Evolutionary conservation across 208 protist genomes (phyloP).

Genomic region (Trypanosoma congolense): DNA sequence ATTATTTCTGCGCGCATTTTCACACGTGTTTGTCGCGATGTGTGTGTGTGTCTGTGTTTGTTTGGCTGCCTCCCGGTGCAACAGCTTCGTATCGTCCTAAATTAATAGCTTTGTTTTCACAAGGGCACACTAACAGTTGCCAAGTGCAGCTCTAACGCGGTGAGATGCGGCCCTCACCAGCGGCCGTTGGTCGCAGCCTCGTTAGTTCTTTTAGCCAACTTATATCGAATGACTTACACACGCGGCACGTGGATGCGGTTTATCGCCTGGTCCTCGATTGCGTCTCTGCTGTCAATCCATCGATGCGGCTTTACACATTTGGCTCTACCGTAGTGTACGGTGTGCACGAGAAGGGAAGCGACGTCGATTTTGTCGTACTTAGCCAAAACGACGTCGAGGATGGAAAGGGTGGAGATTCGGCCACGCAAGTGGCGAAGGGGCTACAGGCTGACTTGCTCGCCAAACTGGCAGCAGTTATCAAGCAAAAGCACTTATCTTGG

Average conservation of each 20-base stretch:
- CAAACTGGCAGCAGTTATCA: slow-evolving; percentile 17
- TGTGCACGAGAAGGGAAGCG: slow-evolving; percentile 54
- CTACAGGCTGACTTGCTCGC: slow-evolving; percentile 62
- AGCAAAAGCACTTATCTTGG: slow-evolving; percentile 38
- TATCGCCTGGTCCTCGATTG: slow-evolving; percentile 35
- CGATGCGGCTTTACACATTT: slow-evolving; percentile 66
- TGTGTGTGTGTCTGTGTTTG: too few species aligned
- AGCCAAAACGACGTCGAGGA: slow-evolving; percentile 33
- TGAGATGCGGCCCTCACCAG: slow-evolving; percentile 12
- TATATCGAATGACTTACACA: slow-evolving; percentile 30
- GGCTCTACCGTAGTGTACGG: slow-evolving; percentile 77
- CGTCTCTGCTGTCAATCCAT: slow-evolving; percentile 43
- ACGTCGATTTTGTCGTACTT: slow-evolving; percentile 82
- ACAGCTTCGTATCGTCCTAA: too few species aligned
- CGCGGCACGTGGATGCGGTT: slow-evolving; percentile 36
- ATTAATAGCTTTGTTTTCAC: too few species aligned
- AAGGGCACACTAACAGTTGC: too few species aligned
- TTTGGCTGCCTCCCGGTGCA: too few species aligned
- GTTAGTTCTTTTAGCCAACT: slow-evolving; percentile 17
- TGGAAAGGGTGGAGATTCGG: slow-evolving; percentile 50
- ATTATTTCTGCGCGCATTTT: too few species aligned
- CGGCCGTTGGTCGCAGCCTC: slow-evolving; percentile 23
- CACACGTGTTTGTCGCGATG: too few species aligned
- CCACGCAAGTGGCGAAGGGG: slow-evolving; percentile 56
- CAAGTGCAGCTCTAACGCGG: too few species aligned